Evolutionary conservation across 805 yeast species (phyloP).

Genomic region (Saccharomycopsis fermentans): DNA sequence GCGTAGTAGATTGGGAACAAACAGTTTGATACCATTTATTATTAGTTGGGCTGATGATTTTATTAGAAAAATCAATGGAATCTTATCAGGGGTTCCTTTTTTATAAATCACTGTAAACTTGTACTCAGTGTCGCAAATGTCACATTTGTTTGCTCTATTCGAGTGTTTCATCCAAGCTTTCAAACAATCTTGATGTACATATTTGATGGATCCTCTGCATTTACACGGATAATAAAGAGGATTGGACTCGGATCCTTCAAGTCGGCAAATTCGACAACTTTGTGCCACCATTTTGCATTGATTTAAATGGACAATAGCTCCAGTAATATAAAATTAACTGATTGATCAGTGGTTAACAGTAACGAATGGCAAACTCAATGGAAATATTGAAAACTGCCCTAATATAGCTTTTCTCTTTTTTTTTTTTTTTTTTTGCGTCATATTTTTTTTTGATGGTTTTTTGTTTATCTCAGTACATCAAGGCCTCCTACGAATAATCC

Average conservation of each 20-base stretch:
- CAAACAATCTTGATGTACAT: conserved; percentile 86
- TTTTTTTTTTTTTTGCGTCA: too few species aligned
- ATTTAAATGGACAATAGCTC: neutral
- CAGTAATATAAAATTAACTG: neutral
- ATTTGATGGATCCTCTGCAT: conserved; percentile 88
- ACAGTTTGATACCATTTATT: neutral
- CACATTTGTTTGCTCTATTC: conserved; percentile 60
- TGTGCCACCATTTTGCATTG: conserved; percentile 28
- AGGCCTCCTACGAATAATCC: too few species aligned
- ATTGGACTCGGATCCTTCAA: conserved; percentile 69
- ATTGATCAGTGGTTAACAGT: too few species aligned
- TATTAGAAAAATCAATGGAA: conserved; percentile 46
- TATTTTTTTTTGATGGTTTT: too few species aligned
- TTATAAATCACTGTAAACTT: conserved; percentile 56
- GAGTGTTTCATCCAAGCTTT: conserved; percentile 78
- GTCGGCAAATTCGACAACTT: conserved; percentile 87
- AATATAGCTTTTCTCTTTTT: too few species aligned
- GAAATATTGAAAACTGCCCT: too few species aligned
- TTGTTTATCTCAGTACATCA: too few species aligned
- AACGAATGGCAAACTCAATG: too few species aligned
- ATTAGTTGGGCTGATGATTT: conserved; percentile 26
- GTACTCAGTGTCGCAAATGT: conserved; percentile 75
- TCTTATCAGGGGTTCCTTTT: conserved; percentile 49
- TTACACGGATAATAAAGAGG: conserved; percentile 88
- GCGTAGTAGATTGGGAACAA: conserved; percentile 15